phyloP scores from a whole-genome alignment of 73 alveolate genomes.

The Uronychia setigera region DNA sequence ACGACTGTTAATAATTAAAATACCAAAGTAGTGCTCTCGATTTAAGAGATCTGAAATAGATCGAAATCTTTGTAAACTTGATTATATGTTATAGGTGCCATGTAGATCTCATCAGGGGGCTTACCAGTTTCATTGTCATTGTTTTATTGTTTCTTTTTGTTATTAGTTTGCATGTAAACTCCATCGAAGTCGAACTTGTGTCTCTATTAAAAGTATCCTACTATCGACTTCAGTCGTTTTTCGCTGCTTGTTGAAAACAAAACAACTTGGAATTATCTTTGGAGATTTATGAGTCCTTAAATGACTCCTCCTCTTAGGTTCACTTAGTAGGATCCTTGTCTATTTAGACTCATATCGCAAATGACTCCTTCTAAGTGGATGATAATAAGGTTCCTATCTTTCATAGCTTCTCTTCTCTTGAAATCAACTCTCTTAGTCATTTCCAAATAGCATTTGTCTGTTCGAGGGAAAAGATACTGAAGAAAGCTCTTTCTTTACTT shows the following conservation, averaged over 20 bases:
- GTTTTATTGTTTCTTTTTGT: slow-evolving; percentile 3
- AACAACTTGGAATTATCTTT: slow-evolving; percentile 12
- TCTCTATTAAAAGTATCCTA: slow-evolving; percentile 17
- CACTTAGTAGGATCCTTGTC: slow-evolving; percentile 1
- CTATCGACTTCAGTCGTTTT: slow-evolving; percentile 37
- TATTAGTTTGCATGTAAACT: slow-evolving; percentile 13
- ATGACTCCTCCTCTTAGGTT: slow-evolving; percentile 28
- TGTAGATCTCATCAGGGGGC: too few species aligned
- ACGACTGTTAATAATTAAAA: not conserved
- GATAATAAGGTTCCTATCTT: slow-evolving; percentile 35
- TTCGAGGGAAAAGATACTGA: too few species aligned
- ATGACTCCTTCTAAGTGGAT: slow-evolving; percentile 37
- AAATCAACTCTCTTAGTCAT: slow-evolving; percentile 29
- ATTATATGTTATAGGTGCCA: slow-evolving; percentile 11
- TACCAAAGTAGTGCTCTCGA: slow-evolving; percentile 16
- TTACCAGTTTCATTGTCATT: not conserved
- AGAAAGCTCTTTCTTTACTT: too few species aligned
- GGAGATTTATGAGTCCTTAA: slow-evolving; percentile 14
- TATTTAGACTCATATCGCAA: slow-evolving; percentile 16
- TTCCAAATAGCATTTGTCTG: not conserved
- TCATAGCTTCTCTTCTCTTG: slow-evolving; percentile 51
- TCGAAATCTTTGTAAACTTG: slow-evolving; percentile 46
- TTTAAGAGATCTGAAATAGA: slow-evolving; percentile 21
- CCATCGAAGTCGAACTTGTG: slow-evolving; percentile 41
- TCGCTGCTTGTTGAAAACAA: slow-evolving; percentile 9